Base-by-base conservation (phyloP, 305 asterid genomes). In the Fraxinus paxiana region DNA sequence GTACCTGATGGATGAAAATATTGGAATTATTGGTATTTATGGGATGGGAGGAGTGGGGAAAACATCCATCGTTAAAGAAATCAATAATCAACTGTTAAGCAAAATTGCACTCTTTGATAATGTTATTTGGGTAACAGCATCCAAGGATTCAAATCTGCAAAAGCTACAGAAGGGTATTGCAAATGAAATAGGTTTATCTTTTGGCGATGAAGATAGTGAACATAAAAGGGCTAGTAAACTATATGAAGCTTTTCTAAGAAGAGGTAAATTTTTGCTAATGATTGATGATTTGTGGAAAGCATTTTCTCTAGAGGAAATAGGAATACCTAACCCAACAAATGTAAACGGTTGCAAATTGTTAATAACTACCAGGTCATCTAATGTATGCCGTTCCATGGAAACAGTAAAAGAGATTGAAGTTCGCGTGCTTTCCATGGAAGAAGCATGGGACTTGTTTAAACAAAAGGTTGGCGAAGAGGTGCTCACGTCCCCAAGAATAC, bases 221-320 rank as follows among this genome's bases (percentile, higher is more conserved):
- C 54, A 30, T 78, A 67, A 12, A 24, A 83, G 83, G 77, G 79
- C 86, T 10, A 38, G 73, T 56, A 30, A 7, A 41, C 43, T 85
- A 37, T 73, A 5, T 6, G 67, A 73, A 20, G 84, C 86, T 0
- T 77, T 85, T 76, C 61, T 48, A 80, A 65, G 79, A 82, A 73
- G 75, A 54, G 56, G 78, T 4, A 84, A 74, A 22, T 79, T 84
- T 84, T 31, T 84, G 10, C 69, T 86, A 1, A 67, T 86, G 17
- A 51, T 86, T 72, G 89, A 86, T 63, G 89, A 86, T 84, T 41
- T 86, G 12, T 86, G 86, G 89, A 81, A 81, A 79, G 77, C 85
- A 54, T 82, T 84, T 79, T 78, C 87, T 12, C 79, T 82, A 12
- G 83, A 86, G 56, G 24, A 28, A 2, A 41, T 84, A 24, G 85